Evolutionary conservation across 2,329 filamentous ascomycete genomes (phyloP), one percentile per base, ranked within the genome.

Genomic region (Hypomyces rosellus): DNA sequence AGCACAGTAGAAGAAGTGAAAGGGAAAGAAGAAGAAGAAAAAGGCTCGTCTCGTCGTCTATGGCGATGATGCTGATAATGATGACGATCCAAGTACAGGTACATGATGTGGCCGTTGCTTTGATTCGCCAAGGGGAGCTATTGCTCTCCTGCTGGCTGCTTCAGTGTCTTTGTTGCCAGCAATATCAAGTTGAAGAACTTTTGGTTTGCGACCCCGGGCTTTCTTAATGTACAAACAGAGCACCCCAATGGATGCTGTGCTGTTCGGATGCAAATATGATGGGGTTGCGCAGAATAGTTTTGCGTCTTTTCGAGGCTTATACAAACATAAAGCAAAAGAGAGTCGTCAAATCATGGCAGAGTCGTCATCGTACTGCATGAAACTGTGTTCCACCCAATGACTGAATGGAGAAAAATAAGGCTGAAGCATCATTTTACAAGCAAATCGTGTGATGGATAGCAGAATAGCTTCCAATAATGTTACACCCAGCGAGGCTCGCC

Each of bases 311-410:
- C 56, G 54, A 49, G 57, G 53, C 57, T 53, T 63, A 61, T 57
- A 62, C 59, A 63, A 63, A 68, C 64, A 67, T 58, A 62, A 55
- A 60, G 50, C 55, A 60, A 65, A 65, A 58, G 62, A 65, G 64
- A 69, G 61, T 72, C 68, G 63, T 72, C 62, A 71, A 63, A 57
- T 72, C 67, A 63, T 72, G 63, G 60, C 60, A 61, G 63, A 62
- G 54, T 69, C 66, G 62, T 67, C 54, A 66, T 59, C 59, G 59
- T 63, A 60, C 61, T 63, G 62, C 59, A 62, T 63, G 55, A 61
- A 57, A 60, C 57, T 48, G 56, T 54, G 55, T 54, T 51, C 58
- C 60, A 54, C 55, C 55, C 45, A 57, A 50, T 48, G 52, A 53
- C 53, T 55, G 54, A 57, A 52, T 53, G 52, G 55, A 55, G 45